A percentile compares a stretch with the other conserved stretches of the same genome.
Evolutionary conservation across 2,329 filamentous ascomycete genomes (phyloP).

Genomic region (Epichloe aotearoae): DNA sequence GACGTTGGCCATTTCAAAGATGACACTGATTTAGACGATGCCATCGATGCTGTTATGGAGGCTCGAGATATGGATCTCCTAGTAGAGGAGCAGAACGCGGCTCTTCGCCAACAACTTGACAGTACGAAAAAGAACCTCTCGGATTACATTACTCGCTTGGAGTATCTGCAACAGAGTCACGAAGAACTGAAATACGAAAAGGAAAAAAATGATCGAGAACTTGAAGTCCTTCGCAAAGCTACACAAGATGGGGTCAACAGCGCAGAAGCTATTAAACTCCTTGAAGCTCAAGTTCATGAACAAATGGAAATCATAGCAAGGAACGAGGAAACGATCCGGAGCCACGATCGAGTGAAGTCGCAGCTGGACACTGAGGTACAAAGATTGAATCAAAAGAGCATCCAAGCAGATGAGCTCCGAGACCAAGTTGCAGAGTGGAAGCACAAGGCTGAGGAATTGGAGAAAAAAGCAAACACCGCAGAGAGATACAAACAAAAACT

Average conservation of each 20-base stretch:
- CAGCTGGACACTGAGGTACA: conserved; percentile 46
- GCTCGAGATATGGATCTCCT: conserved; percentile 41
- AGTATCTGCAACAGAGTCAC: conserved; percentile 46
- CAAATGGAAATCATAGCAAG: conserved; percentile 57
- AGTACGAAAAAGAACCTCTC: conserved; percentile 42
- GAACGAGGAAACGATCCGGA: conserved; percentile 43
- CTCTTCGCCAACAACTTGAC: conserved; percentile 37
- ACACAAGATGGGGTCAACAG: conserved; percentile 38
- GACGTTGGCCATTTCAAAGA: conserved; percentile 23
- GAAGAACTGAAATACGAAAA: conserved; percentile 54
- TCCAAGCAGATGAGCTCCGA: conserved; percentile 37
- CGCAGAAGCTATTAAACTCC: conserved; percentile 36
- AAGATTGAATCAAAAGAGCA: conserved; percentile 31
- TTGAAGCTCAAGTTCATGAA: conserved; percentile 47
- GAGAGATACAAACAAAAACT: conserved; percentile 52
- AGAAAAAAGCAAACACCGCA: conserved; percentile 51
- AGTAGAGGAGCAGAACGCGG: conserved; percentile 41
- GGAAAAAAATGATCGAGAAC: conserved; percentile 41
- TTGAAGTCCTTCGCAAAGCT: conserved; percentile 36
- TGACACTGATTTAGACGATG: conserved; percentile 26
- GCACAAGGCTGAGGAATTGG: conserved; percentile 43
- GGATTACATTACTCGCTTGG: conserved; percentile 45
- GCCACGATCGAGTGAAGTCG: conserved; percentile 23
- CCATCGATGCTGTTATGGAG: conserved; percentile 26
- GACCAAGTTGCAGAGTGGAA: conserved; percentile 48